Evolutionary conservation across 225 moss, liverwort and hornwort species (phyloP), one percentile per base, ranked within the genome.

Genomic region (Bryoerythrophyllum caledonicum): DNA sequence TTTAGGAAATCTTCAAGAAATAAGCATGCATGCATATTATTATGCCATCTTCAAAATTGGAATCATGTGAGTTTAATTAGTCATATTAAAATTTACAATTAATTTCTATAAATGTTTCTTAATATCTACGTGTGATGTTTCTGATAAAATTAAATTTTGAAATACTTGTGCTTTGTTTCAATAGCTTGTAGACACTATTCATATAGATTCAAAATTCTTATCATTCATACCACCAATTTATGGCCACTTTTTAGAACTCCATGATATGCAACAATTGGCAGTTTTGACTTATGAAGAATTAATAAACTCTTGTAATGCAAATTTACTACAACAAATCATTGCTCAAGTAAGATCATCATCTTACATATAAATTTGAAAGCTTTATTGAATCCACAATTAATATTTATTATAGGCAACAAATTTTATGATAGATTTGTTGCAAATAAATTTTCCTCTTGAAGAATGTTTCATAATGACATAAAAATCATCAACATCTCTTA

Each of bases 31-130:
- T 75, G 84, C 37, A 68, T 37, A 1, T 68, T 99, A 77, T 64
- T 89, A 76, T 84, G 78, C 8, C 79, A 91, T 79, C 89, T 99
- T 69, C 82, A 91, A 81, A 81, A 89, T 15, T 99, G 97, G 97
- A 83, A 86, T 61, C 83, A 89, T 77, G 94, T 92, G 40, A 25
- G 7, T 25, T 1, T 0, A 11, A 21, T 46, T 56, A 19, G 0
- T 2, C 27, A 32, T 11, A 5, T 5, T 2, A 6, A 3, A 10
- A 10, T 13, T 5, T 7, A 8, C 0, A 8, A 13, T 7, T 10
- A 7, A 0, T 23, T 0, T 0, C 2, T 4, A 0, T 8, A 21
- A 15, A 2, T 19, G 3, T 0, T 12, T 12, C n/a, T 10, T 15
- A 0, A 17, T 19, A 11, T 25, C 0, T 55, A 0, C n/a, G n/a